A percentile compares a stretch with the other conserved stretches of the same genome.
Conservation (phyloP, 1,139 yeast species). For the Saccharomyces uvarum region DNA sequence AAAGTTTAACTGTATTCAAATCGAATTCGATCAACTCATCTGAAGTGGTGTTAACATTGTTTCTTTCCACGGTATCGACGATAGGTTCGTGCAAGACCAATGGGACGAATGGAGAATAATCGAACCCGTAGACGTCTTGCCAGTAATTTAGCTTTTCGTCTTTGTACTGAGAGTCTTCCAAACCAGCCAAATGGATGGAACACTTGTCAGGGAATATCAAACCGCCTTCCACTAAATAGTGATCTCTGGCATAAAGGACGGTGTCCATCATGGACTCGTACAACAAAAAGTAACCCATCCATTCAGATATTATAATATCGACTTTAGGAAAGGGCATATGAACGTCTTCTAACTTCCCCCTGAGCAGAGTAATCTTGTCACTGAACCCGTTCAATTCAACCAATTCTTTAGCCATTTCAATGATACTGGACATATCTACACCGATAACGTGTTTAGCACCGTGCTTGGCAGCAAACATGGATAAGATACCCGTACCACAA, state of each 20-base stretch:
- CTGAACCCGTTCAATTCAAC: conserved; percentile 75
- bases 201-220: conserved; percentile 94
- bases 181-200: conserved; percentile 80
- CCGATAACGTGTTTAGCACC: conserved; percentile 97
- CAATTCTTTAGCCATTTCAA: conserved; percentile 86
- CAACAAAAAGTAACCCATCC: conserved; percentile 98
- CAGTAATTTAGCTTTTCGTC: conserved; percentile 89
- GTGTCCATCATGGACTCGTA: conserved; percentile 98
- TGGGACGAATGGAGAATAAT: conserved; percentile 65
- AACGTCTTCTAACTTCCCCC: conserved; percentile 94
- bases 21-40: conserved; percentile 73
- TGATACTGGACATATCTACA: conserved; percentile 94
- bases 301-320: conserved; percentile 92
- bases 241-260: conserved; percentile 89
- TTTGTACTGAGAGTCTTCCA: conserved; percentile 92
- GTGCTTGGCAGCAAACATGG: conserved; percentile 97
- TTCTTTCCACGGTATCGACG: conserved; percentile 84
- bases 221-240: conserved; percentile 79
- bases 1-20: conserved; percentile 78
- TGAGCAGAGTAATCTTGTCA: conserved; percentile 80
- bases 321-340: conserved; percentile 71
- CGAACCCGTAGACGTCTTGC: conserved; percentile 96
- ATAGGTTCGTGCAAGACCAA: conserved; percentile 88
- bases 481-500: conserved; percentile 94
- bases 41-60: conserved; percentile 66